Conservation (phyloP, 1,284 basidiomycete genomes). For the Xerocomus amazonicus region DNA sequence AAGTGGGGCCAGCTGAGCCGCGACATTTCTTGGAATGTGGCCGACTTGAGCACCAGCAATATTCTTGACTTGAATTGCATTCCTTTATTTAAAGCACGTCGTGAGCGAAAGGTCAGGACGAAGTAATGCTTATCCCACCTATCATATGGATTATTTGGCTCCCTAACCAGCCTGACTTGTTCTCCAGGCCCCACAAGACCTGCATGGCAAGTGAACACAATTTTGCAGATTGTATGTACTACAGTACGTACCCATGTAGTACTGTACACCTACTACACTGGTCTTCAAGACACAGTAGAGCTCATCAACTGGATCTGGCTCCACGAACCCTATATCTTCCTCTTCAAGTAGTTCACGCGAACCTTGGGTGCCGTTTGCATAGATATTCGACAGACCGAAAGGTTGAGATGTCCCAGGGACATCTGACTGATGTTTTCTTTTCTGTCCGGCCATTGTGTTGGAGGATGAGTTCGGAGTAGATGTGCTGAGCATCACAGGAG, state of each 20-base stretch:
- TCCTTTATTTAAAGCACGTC: conserved; percentile 37
- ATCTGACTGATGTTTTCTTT: conserved; percentile 38
- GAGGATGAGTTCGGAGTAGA: conserved; percentile 3
- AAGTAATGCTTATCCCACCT: conserved; percentile 36
- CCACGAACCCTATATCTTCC: conserved; percentile 41
- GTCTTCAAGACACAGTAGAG: conserved; percentile 58
- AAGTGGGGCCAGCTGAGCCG: conserved; percentile 60
- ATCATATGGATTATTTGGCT: conserved; percentile 70
- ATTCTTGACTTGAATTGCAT: conserved; percentile 78
- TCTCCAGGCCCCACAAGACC: conserved; percentile 77
- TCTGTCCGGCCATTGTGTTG: conserved; percentile 26
- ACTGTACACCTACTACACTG: conserved; percentile 77
- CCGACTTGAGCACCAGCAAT: conserved; percentile 73
- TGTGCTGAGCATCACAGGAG: not conserved
- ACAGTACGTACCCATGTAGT: conserved; percentile 58
- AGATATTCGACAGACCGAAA: no score
- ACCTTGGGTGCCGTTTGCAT: conserved; percentile 12
- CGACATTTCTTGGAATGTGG: conserved; percentile 67
- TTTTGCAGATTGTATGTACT: not conserved
- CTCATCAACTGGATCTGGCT: conserved; percentile 56
- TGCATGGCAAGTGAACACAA: conserved; percentile 16
- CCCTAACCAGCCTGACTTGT: conserved; percentile 67
- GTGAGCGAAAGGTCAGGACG: not conserved
- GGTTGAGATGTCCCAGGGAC: conserved; percentile 8
- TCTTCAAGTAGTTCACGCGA: conserved; percentile 16